These are phyloP conservation scores for Podaxis carcinomalis DNA, from an alignment of 768 basidiomycete genomes.

Conservation along the genomic window DNA sequence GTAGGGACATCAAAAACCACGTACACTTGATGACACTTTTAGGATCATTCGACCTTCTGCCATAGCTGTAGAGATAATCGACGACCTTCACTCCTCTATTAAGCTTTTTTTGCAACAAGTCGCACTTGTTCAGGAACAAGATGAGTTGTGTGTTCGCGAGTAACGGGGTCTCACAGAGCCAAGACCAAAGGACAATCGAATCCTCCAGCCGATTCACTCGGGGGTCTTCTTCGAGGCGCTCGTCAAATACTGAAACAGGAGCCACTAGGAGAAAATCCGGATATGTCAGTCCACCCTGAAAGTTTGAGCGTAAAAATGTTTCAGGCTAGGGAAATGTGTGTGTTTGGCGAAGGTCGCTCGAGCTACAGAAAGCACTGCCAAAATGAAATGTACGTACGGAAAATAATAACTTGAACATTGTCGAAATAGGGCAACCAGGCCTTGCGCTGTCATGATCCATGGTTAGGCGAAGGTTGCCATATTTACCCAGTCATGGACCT, in stretches of 20 bases:
- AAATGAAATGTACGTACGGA: constrained; percentile 33
- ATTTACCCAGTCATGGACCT: constrained; percentile 15
- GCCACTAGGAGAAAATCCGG: constrained; percentile 37
- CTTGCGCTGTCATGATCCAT: constrained; percentile 44
- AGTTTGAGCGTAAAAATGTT: background rate
- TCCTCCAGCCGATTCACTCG: constrained; percentile 72
- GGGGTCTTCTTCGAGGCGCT: constrained; percentile 64
- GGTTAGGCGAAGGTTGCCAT: background rate
- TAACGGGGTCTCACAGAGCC: constrained; percentile 61
- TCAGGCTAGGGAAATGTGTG: background rate
- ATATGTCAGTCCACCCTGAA: background rate
- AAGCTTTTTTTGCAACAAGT: constrained; percentile 63
- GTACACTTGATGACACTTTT: constrained; percentile 60
- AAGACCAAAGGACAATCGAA: constrained; percentile 67
- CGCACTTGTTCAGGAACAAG: constrained; percentile 66
- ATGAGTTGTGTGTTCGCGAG: constrained; percentile 58
- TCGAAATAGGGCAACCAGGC: constrained; percentile 84
- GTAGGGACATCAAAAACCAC: constrained; percentile 18
- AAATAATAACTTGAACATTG: constrained; percentile 74
- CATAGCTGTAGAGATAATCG: constrained; percentile 61
- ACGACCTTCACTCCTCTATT: constrained; percentile 52
- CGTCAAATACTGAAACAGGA: constrained; percentile 79
- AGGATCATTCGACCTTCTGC: constrained; percentile 64
- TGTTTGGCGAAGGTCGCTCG: background rate
- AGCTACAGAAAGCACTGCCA: background rate